Base-by-base conservation (phyloP, 441 rosid species). In the Gossypium trilobum region DNA sequence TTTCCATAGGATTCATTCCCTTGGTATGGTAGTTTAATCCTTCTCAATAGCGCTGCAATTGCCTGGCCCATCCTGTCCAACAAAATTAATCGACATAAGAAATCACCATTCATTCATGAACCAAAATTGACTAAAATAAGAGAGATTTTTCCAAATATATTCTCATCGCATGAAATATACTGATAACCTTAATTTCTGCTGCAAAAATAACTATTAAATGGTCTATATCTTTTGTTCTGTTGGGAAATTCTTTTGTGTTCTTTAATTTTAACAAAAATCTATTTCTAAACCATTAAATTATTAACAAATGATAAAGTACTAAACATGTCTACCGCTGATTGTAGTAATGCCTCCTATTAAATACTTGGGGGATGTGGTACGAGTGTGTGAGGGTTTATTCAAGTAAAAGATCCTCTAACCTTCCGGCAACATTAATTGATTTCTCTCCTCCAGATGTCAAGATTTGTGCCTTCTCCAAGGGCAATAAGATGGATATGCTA, bases 1-100 rank as follows among this genome's bases (percentile, higher is more conserved):
- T 75, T 89, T 29, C 91, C 93, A 39, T 68, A 81, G 27, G 95
- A 88, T 66, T 82, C 96, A 36, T 85, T 90, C 76, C 98, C 92
- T 71, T 89, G 89, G 78, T 87, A 88, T 36, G 89, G 81, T 71
- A 92, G 72, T 31, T 85, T 82, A 68, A 92, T 69, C 78, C 96
- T 87, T 83, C 97, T 87, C 80, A 92, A 74, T 71, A 91, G 71
- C 20, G 98, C 87, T 51, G 84, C 85, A n/a, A 93, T 78, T n/a
- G 83, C 92, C 71, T 57, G 90, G 67, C 92, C 80, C 0, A 84
- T 70, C 79, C 96, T 92, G 93, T 73, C 55, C 77, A 55, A 68
- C 76, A 77, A 69, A 72, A 20, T 17, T 33, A 67, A 39, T 63
- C 23, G 39, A 65, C 54, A 23, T 14, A 20, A 36, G 60, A 42